Evolutionary conservation across 352 stramenopile genomes (phyloP), one percentile per base, ranked within the genome.

Genomic region (Globisporangium solare): DNA sequence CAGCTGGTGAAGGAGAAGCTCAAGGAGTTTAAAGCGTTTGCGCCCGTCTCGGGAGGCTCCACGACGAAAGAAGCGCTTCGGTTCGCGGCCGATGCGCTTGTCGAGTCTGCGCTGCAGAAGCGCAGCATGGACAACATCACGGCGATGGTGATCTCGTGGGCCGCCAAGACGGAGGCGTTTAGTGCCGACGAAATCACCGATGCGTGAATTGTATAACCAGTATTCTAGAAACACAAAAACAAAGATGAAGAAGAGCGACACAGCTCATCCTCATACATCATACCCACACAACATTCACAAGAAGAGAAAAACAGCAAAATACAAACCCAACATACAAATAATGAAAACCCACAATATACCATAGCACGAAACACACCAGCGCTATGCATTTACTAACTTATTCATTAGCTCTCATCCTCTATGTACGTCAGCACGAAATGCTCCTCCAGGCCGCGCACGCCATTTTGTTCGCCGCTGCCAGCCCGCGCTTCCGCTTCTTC

Each of bases 71-170:
- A 86, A 48, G 63, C 74, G 37, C 63, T 88, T 56, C 68, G 76
- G 45, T 78, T 73, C 42, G 74, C 83, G 7, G 83, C 83, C 1
- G 74, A 76, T 24, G 78, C 78, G 42, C 69, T 93, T 6, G 73
- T 93, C 20, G 79, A 93, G 56, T 61, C 71, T 22, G 83, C 83
- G 18, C 58, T 93, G 31, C 51, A 70, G 24, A 86, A 88, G 60
- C 71, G 76, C 58, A 88, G 73, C 57, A 89, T 86, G 73, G 83
- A 93, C 68, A 93, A 93, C 63, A 86, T 93, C 63, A 91, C 83
- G 18, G 77, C 74, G 41, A 87, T 89, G 70, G 76, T 93, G 47
- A 74, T 90, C 27, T 83, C 71, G 22, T 86, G 78, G 56, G 64
- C 70, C 2, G 48, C 68, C 42, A 20, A 58, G 13, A 27, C 21